Evolutionary conservation across 805 yeast genomes (phyloP).

Genomic region (Priceomyces castillae): DNA sequence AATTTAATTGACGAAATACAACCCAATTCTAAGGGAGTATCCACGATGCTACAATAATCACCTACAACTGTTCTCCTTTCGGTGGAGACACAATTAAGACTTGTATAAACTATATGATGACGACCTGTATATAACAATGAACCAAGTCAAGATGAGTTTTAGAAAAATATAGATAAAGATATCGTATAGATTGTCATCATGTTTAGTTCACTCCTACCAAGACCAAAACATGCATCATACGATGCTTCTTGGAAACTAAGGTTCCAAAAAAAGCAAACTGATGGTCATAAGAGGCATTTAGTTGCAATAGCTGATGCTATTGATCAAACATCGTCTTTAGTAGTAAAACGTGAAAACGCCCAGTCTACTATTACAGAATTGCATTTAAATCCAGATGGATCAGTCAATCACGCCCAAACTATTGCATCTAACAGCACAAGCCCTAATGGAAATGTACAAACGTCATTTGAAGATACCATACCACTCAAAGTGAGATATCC

Average conservation of each 20-base stretch:
- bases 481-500: constrained; percentile 51
- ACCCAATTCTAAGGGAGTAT: too few species aligned
- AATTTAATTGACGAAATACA: too few species aligned
- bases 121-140: background rate
- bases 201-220: constrained; percentile 38
- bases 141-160: background rate
- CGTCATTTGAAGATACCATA: constrained; percentile 54
- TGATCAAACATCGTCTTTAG: background rate
- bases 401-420: constrained; percentile 25
- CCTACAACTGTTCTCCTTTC: too few species aligned
- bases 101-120: too few species aligned
- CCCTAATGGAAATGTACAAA: constrained; percentile 32
- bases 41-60: too few species aligned
- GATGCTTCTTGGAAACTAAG: constrained; percentile 9
- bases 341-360: background rate
- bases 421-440: constrained; percentile 16
- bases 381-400: constrained; percentile 26
- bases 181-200: constrained; percentile 10
- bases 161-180: background rate
- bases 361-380: constrained; percentile 17
- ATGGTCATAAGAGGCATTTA: constrained; percentile 3
- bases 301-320: constrained; percentile 2
- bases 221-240: constrained; percentile 26
- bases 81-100: too few species aligned
- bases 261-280: constrained; percentile 6